These are phyloP conservation scores for Lichina pygmaea DNA, from an alignment of 495 filamentous ascomycete genomes.

Conservation along the genomic window DNA sequence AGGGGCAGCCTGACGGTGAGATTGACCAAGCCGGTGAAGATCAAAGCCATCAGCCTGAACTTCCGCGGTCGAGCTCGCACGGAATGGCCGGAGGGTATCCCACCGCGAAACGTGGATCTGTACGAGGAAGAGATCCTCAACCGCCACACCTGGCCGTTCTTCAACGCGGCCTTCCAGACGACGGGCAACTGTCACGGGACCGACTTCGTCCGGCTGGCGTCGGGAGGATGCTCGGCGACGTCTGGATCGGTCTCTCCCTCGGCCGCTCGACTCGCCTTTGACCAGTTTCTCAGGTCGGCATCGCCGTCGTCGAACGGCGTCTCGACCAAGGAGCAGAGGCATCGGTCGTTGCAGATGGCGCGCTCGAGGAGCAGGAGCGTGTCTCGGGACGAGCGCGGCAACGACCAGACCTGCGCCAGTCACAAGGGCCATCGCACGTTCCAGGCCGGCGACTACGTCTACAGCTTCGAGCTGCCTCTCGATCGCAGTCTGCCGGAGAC, in stretches of 20 bases:
- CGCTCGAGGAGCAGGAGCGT: constrained; percentile 61
- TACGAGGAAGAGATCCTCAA: constrained; percentile 57
- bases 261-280: constrained; percentile 9
- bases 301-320: constrained; percentile 12
- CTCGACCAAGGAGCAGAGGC: constrained; percentile 23
- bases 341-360: constrained; percentile 52
- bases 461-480: constrained; percentile 83
- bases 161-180: constrained; percentile 39
- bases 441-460: constrained; percentile 71
- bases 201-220: constrained; percentile 24
- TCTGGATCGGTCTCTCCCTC: neutral
- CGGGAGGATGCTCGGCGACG: neutral
- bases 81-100: constrained; percentile 86
- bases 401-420: constrained; percentile 27
- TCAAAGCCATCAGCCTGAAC: constrained; percentile 75
- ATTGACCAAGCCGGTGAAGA: constrained; percentile 72
- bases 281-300: constrained; percentile 12
- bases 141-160: constrained; percentile 56
- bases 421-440: constrained; percentile 82
- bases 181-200: constrained; percentile 38
- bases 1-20: constrained; percentile 62
- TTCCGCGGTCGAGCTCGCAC: constrained; percentile 71
- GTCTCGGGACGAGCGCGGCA: constrained; percentile 36
- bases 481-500: constrained; percentile 84
- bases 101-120: constrained; percentile 60